Base-by-base conservation (phyloP, 1,139 yeast species). In the Lodderomyces metapsilosis region DNA sequence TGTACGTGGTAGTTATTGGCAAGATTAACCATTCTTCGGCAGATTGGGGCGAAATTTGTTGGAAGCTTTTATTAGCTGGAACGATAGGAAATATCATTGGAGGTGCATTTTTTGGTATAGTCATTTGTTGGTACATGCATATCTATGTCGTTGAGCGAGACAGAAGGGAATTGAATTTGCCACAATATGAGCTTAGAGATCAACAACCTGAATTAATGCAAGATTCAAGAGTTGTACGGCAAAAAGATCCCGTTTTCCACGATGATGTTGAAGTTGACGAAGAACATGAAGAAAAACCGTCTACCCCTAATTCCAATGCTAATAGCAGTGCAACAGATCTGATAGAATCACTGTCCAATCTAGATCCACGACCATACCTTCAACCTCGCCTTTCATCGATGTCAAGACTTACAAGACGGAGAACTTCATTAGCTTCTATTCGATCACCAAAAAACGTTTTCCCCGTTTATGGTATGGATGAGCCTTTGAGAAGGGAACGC, bases 381-480 rank as follows among this genome's bases (percentile, higher is more conserved):
- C 18, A 13, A 15, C 5, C 32, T 6, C 32, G 15, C 12, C 16
- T 18, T 15, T 28, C 32, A 7, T 18, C 32, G 15, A 28, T 10
- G 3, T 28, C 32, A 15, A 28, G 32, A 28, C 32, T 28, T 15
- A 28, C 18, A 4, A 28, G 32, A 28, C 32, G 32, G 9, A 28
- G 12, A 11, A 16, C 5, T 10, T 28, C 32, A 11, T 16, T 28
- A 11, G 11, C 32, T 28, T 36, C 38, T 4, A 12, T 32, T 11
- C 40, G 45, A 49, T 82, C 89, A 1, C 94, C 92, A 2, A 78
- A 76, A 25, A 87, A 87, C 47, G 89, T 84, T 0, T 85, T 84
- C 60, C 94, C 94, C 0, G 89, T 85, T 1, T 69, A 70, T 50
- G 92, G 88, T 2, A 84, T 84, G 91, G 88, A 86, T 0, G 69